A percentile compares a stretch with the other conserved stretches of the same genome.
Evolutionary conservation across 371 early-diverging fungal genomes (phyloP).

Genomic region (Mucor velutinosus): DNA sequence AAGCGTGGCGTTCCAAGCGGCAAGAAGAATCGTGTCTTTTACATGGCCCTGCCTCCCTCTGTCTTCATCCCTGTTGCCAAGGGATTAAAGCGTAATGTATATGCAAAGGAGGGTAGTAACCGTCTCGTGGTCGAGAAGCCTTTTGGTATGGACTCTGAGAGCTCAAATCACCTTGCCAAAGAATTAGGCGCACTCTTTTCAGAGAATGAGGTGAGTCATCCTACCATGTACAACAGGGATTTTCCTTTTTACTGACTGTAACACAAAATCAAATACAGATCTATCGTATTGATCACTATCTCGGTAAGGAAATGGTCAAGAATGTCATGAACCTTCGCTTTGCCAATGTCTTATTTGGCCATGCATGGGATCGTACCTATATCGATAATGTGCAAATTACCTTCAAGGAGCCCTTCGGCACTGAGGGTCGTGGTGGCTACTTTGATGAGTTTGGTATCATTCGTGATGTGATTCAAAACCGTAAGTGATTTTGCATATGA

Average conservation of each 20-base stretch:
- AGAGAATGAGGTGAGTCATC: constrained; percentile 72
- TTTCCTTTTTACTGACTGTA: neutral
- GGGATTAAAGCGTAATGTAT: constrained; percentile 73
- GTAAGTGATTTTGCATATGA: constrained; percentile 38
- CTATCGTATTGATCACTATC: constrained; percentile 98
- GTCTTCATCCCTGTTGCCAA: constrained; percentile 88
- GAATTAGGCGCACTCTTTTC: constrained; percentile 76
- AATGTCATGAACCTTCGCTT: constrained; percentile 94
- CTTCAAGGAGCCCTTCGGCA: constrained; percentile 98
- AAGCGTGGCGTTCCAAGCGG: constrained; percentile 25
- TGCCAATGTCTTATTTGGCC: constrained; percentile 91
- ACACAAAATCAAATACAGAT: constrained; percentile 54
- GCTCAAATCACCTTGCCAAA: constrained; percentile 68
- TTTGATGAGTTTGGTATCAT: constrained; percentile 99
- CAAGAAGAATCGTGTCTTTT: constrained; percentile 68
- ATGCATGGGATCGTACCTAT: constrained; percentile 88
- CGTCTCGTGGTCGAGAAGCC: constrained; percentile 97
- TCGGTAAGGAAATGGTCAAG: constrained; percentile 99
- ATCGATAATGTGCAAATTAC: constrained; percentile 97
- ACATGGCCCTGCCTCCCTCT: constrained; percentile 97
- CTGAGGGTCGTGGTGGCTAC: constrained; percentile 98
- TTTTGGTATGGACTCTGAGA: constrained; percentile 91
- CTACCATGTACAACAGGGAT: neutral
- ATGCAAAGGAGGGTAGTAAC: constrained; percentile 66
- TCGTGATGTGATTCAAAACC: constrained; percentile 99